Base-by-base conservation (phyloP, 2,329 filamentous ascomycete species). In the Rutstroemia sp. region DNA sequence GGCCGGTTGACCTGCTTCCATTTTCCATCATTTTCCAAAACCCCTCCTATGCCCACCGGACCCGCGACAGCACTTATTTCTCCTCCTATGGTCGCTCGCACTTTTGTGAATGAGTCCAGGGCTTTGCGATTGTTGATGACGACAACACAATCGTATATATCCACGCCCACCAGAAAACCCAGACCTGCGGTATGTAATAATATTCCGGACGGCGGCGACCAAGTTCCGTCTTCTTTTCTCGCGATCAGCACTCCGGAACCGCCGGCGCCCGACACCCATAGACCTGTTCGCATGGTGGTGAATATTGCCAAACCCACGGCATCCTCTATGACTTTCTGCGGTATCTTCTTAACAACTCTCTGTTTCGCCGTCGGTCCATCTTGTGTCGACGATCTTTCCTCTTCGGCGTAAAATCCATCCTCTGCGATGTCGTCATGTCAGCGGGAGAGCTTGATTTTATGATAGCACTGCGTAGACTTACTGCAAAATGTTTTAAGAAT, bases 131-230 rank as follows among this genome's bases (percentile, higher is more conserved):
- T 90, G 73, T 95, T 96, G 70, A 96, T 92, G 39, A 96, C 88
- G 8, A 96, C 80, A 9, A 96, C 88, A 67, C 92, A 96, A 70
- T 97, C 92, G 75, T 96, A 97, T 42, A 96, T 90, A 68, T 97
- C 92, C 47, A 96, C 87, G 1, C 92, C 92, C 4, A 92, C 86
- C 58, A 95, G 81, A 68, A 96, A 96, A 23, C 91, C 92, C 25
- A 96, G 79, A 1, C 88, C 90, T 1, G 90, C 83, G 0, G 92
- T 96, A 68, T 97, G 92, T 49, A 96, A 79, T 74, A 96, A 81
- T 62, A 97, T 90, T 48, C 89, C 92, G 0, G 90, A 94, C 0
- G 92, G 92, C 5, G 91, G 89, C 60, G 90, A 94, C 92, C 92
- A 96, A 60, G 84, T 86, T 10, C 91, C 91, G 63, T 95, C 92